phyloP scores from a whole-genome alignment of 208 protist species.

The Angomonas deanei region DNA sequence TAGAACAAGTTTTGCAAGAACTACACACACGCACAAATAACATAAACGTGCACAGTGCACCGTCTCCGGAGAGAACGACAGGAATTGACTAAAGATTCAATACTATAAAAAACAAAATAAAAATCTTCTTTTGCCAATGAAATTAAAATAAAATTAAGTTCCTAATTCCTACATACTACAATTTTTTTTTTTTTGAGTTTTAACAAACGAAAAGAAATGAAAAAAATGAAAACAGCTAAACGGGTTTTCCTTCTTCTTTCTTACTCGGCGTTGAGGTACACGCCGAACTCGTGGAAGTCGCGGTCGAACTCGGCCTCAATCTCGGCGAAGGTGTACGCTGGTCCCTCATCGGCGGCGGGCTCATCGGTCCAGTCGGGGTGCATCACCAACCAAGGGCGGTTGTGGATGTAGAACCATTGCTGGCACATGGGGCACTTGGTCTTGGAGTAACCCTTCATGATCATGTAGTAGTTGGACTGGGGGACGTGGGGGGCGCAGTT shows the following conservation, averaged over 20 bases:
- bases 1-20: too few relatives aligned
- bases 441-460: constrained; percentile 90
- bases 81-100: neutral
- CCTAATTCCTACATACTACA: too few relatives aligned
- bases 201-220: constrained; percentile 13
- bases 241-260: constrained; percentile 1
- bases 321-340: constrained; percentile 84
- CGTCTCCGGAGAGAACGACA: too few relatives aligned
- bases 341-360: constrained; percentile 83
- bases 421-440: constrained; percentile 88
- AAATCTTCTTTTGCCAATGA: too few relatives aligned
- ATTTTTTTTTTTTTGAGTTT: neutral
- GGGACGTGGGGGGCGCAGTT: constrained; percentile 88
- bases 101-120: constrained; percentile 4
- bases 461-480: constrained; percentile 88
- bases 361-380: constrained; percentile 90
- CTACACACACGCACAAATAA: too few relatives aligned
- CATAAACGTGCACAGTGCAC: too few relatives aligned
- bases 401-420: constrained; percentile 89
- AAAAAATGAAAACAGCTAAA: constrained; percentile 18
- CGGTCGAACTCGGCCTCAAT: constrained; percentile 90
- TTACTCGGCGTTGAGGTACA: constrained; percentile 88
- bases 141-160: too few relatives aligned
- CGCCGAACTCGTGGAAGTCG: constrained; percentile 87
- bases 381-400: constrained; percentile 86